Conservation (phyloP, 2,329 filamentous ascomycete species). For the Clarireedia monteithiana region DNA sequence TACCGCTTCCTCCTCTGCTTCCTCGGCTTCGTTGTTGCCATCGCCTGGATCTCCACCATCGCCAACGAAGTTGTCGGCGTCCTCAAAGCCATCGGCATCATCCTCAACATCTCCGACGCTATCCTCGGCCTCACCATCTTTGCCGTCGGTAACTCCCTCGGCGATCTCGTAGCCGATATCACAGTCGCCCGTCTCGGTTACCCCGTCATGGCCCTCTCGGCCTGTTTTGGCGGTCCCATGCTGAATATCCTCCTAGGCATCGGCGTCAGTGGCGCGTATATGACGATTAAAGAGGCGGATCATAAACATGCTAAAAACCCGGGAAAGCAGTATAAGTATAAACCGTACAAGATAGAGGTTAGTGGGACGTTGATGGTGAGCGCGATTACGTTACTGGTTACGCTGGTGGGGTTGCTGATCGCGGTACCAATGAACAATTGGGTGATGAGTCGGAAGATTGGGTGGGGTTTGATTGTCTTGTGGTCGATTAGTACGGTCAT, state of each 20-base stretch:
- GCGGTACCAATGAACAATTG: constrained; percentile 79
- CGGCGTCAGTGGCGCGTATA: constrained; percentile 82
- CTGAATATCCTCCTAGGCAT: constrained; percentile 94
- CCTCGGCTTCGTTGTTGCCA: constrained; percentile 81
- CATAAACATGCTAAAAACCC: constrained; percentile 61
- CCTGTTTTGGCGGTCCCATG: constrained; percentile 98
- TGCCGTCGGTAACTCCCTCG: constrained; percentile 89
- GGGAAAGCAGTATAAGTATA: constrained; percentile 54
- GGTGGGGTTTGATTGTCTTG: constrained; percentile 68
- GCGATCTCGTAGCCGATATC: constrained; percentile 89
- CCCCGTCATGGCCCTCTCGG: constrained; percentile 89
- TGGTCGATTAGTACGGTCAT: constrained; percentile 75
- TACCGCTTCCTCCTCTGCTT: constrained; percentile 79
- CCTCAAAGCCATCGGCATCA: constrained; percentile 85
- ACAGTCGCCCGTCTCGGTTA: constrained; percentile 90
- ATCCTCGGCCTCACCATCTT: constrained; percentile 93
- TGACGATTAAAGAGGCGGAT: constrained; percentile 67
- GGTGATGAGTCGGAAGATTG: constrained; percentile 76
- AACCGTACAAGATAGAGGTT: constrained; percentile 76
- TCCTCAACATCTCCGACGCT: constrained; percentile 88
- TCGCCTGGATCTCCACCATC: constrained; percentile 94
- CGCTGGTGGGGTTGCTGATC: constrained; percentile 69
- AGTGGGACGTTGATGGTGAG: constrained; percentile 80
- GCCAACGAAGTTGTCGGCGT: constrained; percentile 93
- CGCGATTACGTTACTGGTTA: constrained; percentile 74